Evolutionary conservation across 805 yeast species (phyloP).

Genomic region (Barnettozyma californica): DNA sequence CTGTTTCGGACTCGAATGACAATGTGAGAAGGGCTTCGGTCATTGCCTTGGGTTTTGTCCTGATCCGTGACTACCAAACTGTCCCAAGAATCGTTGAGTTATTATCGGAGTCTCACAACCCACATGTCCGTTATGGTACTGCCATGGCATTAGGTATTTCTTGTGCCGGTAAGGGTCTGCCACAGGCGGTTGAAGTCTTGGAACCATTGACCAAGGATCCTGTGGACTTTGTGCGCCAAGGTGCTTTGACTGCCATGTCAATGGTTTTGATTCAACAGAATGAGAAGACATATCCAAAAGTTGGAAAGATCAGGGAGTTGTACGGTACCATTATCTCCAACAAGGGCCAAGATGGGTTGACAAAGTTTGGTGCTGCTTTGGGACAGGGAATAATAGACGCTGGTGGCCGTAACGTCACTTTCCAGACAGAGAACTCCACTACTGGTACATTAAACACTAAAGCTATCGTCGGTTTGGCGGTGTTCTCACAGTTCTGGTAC

Average conservation of each 20-base stretch:
- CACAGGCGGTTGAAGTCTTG: conserved; percentile 84
- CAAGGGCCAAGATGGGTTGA: conserved; percentile 94
- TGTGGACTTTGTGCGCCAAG: conserved; percentile 96
- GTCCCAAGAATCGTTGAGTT: conserved; percentile 94
- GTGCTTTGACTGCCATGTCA: conserved; percentile 87
- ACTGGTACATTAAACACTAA: conserved; percentile 87
- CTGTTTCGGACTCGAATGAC: conserved; percentile 94
- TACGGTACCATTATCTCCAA: conserved; percentile 72
- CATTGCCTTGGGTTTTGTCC: conserved; percentile 82
- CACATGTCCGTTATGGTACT: conserved; percentile 97
- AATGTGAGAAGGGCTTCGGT: conserved; percentile 97
- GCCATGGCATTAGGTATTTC: conserved; percentile 96
- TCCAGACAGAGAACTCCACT: conserved; percentile 79
- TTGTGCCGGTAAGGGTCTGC: conserved; percentile 90
- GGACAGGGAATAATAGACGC: conserved; percentile 98
- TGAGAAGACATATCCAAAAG: conserved; percentile 76
- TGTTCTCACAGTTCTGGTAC: conserved; percentile 93
- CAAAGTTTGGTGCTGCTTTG: conserved; percentile 94
- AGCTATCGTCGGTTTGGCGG: conserved; percentile 86
- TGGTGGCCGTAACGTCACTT: conserved; percentile 97
- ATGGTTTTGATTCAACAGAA: conserved; percentile 88
- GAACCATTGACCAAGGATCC: conserved; percentile 92
- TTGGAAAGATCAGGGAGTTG: conserved; percentile 66
- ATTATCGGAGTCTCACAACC: conserved; percentile 90
- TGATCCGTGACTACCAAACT: conserved; percentile 85